These are phyloP conservation scores for Euptelea pleiosperma DNA, from an alignment of 164 flowering plant species.

Conservation along the genomic window DNA sequence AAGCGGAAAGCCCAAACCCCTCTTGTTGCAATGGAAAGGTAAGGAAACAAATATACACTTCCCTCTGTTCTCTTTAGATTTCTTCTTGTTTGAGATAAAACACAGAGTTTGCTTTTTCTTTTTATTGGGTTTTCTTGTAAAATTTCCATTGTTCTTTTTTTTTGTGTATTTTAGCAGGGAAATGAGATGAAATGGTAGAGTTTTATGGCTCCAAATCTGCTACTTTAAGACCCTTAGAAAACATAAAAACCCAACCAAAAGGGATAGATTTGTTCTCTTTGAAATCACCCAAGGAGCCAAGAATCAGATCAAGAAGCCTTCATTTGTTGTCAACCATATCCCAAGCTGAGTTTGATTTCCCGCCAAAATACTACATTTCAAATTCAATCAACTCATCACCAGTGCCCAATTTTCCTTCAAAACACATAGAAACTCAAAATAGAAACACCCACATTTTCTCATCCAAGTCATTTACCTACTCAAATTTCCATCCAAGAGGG, in stretches of 20 bases:
- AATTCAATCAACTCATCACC: too few relatives aligned
- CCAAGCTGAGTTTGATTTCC: too few relatives aligned
- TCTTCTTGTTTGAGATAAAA: too few relatives aligned
- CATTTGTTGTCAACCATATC: too few relatives aligned
- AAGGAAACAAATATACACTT: too few relatives aligned
- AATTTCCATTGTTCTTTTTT: background rate
- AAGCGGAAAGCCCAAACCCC: too few relatives aligned
- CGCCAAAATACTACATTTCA: background rate
- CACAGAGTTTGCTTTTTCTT: too few relatives aligned
- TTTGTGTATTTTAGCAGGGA: background rate
- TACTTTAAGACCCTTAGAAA: background rate
- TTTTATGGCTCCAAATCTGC: conserved; percentile 12
- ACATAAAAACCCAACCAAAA: background rate
- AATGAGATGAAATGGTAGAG: conserved; percentile 24
- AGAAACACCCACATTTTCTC: background rate
- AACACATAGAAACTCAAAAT: background rate
- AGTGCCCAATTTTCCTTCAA: background rate
- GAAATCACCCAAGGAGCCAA: background rate
- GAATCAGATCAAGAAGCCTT: background rate
- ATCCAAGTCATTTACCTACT: background rate
- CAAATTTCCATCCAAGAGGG: background rate
- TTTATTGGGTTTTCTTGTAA: too few relatives aligned
- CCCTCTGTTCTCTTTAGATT: too few relatives aligned
- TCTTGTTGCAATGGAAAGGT: too few relatives aligned
- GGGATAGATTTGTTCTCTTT: background rate